Base-by-base conservation (phyloP, 257 asterid species). In the Henckelia pumila region DNA sequence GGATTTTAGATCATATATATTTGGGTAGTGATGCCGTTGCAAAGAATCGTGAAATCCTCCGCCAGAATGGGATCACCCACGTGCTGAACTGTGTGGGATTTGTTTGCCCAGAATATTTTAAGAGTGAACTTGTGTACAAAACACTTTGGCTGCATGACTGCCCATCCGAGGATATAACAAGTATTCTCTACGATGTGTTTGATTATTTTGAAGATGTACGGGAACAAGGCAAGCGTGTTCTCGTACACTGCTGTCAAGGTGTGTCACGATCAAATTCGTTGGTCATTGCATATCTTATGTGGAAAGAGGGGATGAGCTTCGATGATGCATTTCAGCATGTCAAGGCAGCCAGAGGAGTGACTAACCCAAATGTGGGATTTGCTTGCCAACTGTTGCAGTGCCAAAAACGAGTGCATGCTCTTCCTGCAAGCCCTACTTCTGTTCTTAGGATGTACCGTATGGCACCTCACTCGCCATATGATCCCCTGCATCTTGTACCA, bases 221-320 rank as follows among this genome's bases (percentile, higher is more conserved):
- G n/a, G 95, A 82, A 69, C 92, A 80, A 79, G 84, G 83, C 57
- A 96, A 97, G 8, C 87, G 95, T 56, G 99, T 93, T 35, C 78
- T 93, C 25, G 99, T 93, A 30, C 99, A 93, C 62, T 93, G 97
- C 72, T 87, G 91, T 70, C 92, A 88, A 61, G 99, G 99, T 19
- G 95, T 93, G 55, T 93, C 99, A 53, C 78, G 99, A 32, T 93
- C 99, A 55, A 85, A 96, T 47, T 93, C 99, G 1, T 76, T 93
- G 84, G 99, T 93, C 56, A 90, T 93, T 66, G 99, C 99, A 0
- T 90, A 93, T 75, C 89, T 93, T 35, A 93, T 93, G 99, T 93
- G 99, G 99, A 93, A 83, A 73, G 77, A 88, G 63, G 87, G 87
- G 57, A 78, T 76, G 69, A 86, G 86, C 75, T 90, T 93, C 33